These are phyloP conservation scores for Lanmaoa rubissima DNA, from an alignment of 768 basidiomycete genomes.

Conservation along the genomic window DNA sequence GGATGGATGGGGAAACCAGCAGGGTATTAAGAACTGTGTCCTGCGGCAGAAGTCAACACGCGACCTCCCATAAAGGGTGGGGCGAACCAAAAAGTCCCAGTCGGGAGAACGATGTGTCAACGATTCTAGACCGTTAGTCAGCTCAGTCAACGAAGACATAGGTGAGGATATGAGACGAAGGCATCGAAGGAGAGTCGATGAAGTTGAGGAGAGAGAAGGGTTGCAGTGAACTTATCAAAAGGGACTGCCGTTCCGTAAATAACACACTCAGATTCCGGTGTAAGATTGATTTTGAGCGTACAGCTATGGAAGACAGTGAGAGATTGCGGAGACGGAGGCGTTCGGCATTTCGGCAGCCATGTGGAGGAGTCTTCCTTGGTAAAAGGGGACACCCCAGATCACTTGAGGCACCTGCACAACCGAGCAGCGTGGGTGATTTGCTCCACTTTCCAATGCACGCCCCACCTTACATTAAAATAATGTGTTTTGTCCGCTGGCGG, in stretches of 20 bases:
- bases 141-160: constrained; percentile 28
- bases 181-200: constrained; percentile 15
- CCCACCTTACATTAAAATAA: constrained; percentile 24
- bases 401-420: constrained; percentile 16
- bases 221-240: constrained; percentile 18
- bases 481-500: constrained; percentile 16
- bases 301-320: constrained; percentile 30
- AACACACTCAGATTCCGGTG: constrained; percentile 29
- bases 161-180: constrained; percentile 5
- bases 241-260: constrained; percentile 29
- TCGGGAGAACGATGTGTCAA: constrained; percentile 27
- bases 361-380: constrained; percentile 1
- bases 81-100: constrained; percentile 33
- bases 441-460: constrained; percentile 23
- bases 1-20: constrained; percentile 27
- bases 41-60: constrained; percentile 19
- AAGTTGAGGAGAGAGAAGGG: constrained; percentile 17
- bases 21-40: constrained; percentile 26
- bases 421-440: constrained; percentile 22
- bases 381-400: constrained; percentile 30
- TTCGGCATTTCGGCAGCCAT: constrained; percentile 35
- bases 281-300: constrained; percentile 31
- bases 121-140: constrained; percentile 25
- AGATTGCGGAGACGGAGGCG: constrained; percentile 34
- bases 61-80: neutral